Percentiles rank a stretch among this genome's conserved stretches.
Conservation (phyloP, 176 grass and related monocot genomes). For the Lolium multiflorum region DNA sequence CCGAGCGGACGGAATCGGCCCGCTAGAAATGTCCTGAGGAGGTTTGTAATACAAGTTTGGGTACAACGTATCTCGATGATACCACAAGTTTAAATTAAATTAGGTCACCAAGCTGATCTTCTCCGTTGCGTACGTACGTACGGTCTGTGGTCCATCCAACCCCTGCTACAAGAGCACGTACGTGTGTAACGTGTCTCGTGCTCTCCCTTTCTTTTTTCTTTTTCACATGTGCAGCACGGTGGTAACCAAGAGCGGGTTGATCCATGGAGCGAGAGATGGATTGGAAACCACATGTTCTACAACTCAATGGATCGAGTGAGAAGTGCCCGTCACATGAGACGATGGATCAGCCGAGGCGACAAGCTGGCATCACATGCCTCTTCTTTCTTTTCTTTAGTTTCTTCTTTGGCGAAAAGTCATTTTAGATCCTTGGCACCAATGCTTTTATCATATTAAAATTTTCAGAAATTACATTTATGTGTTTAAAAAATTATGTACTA, state of each 20-base stretch:
- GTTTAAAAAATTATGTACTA: too few relatives aligned
- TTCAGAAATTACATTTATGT: too few relatives aligned
- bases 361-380: not conserved
- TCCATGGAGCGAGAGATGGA: conserved; percentile 1
- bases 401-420: not conserved
- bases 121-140: not conserved
- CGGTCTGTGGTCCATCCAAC: not conserved
- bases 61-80: too few relatives aligned
- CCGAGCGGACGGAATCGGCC: too few relatives aligned
- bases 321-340: not conserved
- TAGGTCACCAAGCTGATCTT: too few relatives aligned
- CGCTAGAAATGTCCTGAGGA: too few relatives aligned
- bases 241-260: not conserved
- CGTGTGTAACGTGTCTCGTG: not conserved
- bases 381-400: not conserved
- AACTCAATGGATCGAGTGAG: not conserved
- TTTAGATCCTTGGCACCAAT: too few relatives aligned
- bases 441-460: too few relatives aligned
- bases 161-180: too few relatives aligned
- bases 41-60: too few relatives aligned
- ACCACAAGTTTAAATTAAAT: too few relatives aligned
- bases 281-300: conserved; percentile 23
- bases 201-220: too few relatives aligned
- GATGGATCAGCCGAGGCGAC: not conserved
- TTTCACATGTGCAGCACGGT: not conserved